Base-by-base conservation (phyloP, 305 asterid genomes). In the Euphrasia arctica region DNA sequence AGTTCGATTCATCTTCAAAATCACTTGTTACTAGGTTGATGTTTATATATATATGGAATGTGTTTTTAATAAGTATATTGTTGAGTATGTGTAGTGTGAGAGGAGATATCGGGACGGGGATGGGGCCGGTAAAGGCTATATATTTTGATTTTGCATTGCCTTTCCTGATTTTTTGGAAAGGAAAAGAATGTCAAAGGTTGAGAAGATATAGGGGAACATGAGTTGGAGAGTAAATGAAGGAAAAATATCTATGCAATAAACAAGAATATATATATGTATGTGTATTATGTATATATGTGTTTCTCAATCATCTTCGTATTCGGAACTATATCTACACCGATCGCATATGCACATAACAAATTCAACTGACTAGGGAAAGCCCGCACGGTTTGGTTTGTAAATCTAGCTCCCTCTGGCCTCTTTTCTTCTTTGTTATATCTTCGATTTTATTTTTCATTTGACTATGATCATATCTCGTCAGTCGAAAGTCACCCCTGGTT, bases 151-250 rank as follows among this genome's bases (percentile, higher is more conserved):
- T 34, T 34, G 39, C 7, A 1, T 39, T 39, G 43, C 11, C 43
- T 39, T 39, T 39, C 43, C 13, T 60, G 34, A 13, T 2, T 63
- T 63, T 48, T 56, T 14, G 64, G 22, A 1, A 22, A 54, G 14
- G n/a, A 47, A 47, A 47, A 13, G 11, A 6, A 58, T 58, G 71
- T 67, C 71, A 34, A 67, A 18, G 9, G 49, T 36, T 58, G 11
- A 39, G 43, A 47, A 47, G 15, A n/a, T 47, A 12, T 47, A 47
- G 52, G 52, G 52, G 15, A 47, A 47, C 5, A 47, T 47, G 52
- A 10, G 52, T 0, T 47, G 52, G 51, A 47, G 52, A 47, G 52
- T 47, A 47, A 47, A 47, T 47, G 52, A 47, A 10, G 52, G 52
- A 10, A 18, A 18, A 18, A 18, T 18, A 47, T n/a, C 34, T 3